Conservation (phyloP, 768 basidiomycete genomes). For the Suillus hirtellus region DNA sequence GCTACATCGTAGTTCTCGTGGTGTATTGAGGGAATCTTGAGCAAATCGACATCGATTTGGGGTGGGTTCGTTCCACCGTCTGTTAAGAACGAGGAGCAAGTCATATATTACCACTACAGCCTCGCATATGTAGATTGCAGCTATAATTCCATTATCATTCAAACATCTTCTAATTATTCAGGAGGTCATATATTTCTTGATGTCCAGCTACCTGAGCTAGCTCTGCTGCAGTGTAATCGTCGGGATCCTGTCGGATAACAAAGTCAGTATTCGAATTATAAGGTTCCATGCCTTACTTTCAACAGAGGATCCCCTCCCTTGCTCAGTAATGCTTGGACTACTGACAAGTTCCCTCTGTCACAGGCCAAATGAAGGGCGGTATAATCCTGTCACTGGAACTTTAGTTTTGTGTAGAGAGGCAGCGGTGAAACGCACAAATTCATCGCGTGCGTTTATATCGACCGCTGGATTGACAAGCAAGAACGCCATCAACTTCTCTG, state of each 20-base stretch:
- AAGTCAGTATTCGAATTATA: conserved; percentile 14
- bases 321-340: conserved; percentile 58
- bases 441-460: conserved; percentile 64
- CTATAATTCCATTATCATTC: conserved; percentile 5
- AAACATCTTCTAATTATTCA: conserved; percentile 12
- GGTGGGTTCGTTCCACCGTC: conserved; percentile 5
- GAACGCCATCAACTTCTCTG: conserved; percentile 43
- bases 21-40: neutral
- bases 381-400: conserved; percentile 61
- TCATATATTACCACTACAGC: conserved; percentile 3
- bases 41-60: conserved; percentile 10
- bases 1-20: conserved; percentile 15
- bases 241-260: conserved; percentile 53
- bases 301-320: conserved; percentile 64
- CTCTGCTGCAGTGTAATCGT: conserved; percentile 60
- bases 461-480: conserved; percentile 41
- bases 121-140: conserved; percentile 3
- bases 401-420: conserved; percentile 5
- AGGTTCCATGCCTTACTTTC: conserved; percentile 47
- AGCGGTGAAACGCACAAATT: conserved; percentile 60
- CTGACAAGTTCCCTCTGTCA: conserved; percentile 68
- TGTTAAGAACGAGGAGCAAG: conserved; percentile 1
- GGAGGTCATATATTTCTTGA: conserved; percentile 47
- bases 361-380: conserved; percentile 85
- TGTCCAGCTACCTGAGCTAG: conserved; percentile 62